Conservation (phyloP, 2,329 filamentous ascomycete genomes). For the Sarocladium strictum region DNA sequence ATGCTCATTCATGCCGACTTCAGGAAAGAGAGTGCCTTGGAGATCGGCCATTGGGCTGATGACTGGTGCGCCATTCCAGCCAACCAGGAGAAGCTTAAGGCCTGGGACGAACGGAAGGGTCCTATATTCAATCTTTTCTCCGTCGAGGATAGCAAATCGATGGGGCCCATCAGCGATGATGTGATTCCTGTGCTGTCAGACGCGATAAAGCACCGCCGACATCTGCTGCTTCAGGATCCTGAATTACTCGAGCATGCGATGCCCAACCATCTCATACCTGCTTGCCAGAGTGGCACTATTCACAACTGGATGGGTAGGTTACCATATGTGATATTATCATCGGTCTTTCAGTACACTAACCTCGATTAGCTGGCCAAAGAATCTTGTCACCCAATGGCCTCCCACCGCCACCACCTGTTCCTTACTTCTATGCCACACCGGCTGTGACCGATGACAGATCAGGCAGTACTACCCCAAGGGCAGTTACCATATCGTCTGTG, state of each 20-base stretch:
- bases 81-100: conserved; percentile 25
- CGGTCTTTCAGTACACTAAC: no score
- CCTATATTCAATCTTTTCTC: conserved; percentile 23
- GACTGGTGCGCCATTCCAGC: conserved; percentile 24
- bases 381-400: conserved; percentile 22
- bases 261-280: conserved; percentile 21
- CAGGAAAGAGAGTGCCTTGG: conserved; percentile 13
- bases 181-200: conserved; percentile 23
- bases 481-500: background rate
- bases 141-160: conserved; percentile 19
- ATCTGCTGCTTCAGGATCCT: conserved; percentile 13
- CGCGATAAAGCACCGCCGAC: conserved; percentile 27
- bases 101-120: conserved; percentile 21
- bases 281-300: conserved; percentile 16
- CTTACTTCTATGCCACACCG: conserved; percentile 9
- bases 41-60: conserved; percentile 31
- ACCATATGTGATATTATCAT: background rate
- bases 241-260: conserved; percentile 10
- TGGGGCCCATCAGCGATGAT: conserved; percentile 25
- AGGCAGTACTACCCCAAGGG: background rate
- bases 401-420: conserved; percentile 19
- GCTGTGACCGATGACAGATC: background rate
- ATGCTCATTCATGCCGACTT: conserved; percentile 20
- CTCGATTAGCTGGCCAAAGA: conserved; percentile 21
- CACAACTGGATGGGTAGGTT: conserved; percentile 32